Evolutionary conservation across 192 early-diverging fungal genomes (phyloP).

Genomic region (Coemansia sp.): DNA sequence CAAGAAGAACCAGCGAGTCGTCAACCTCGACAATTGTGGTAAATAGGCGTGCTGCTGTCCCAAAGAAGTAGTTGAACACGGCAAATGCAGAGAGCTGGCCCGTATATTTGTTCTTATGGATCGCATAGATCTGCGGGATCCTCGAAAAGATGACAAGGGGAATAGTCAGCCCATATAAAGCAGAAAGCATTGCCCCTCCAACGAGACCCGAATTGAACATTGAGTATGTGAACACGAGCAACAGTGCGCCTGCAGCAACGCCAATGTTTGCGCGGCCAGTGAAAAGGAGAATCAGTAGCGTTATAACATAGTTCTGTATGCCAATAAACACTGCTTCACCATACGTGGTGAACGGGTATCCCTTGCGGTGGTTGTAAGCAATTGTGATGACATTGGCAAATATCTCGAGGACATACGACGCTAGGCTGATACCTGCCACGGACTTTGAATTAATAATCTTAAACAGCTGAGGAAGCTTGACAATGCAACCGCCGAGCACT

Average conservation of each 20-base stretch:
- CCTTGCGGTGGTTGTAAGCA: conserved; percentile 82
- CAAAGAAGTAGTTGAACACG: conserved; percentile 84
- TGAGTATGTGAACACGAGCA: conserved; percentile 55
- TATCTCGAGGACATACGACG: conserved; percentile 81
- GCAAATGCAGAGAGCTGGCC: conserved; percentile 92
- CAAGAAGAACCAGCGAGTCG: conserved; percentile 73
- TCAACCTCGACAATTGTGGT: conserved; percentile 92
- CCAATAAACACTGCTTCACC: conserved; percentile 84
- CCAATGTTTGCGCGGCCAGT: conserved; percentile 44
- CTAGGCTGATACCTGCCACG: conserved; percentile 78
- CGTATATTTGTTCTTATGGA: conserved; percentile 78
- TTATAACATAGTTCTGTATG: conserved; percentile 79
- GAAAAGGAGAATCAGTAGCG: conserved; percentile 66
- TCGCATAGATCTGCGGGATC: conserved; percentile 87
- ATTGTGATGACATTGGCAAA: conserved; percentile 73
- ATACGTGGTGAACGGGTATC: conserved; percentile 87
- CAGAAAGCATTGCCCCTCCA: conserved; percentile 53
- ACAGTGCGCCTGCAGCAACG: conserved; percentile 25
- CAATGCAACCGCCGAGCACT: conserved; percentile 85
- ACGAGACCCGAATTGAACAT: conserved; percentile 58
- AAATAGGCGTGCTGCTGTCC: conserved; percentile 82
- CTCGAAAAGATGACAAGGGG: conserved; percentile 78
- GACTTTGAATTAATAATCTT: conserved; percentile 77
- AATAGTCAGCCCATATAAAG: conserved; percentile 75
- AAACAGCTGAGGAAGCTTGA: conserved; percentile 96